A percentile compares a stretch with the other conserved stretches of the same genome.
Evolutionary conservation across 2,329 filamentous ascomycete species (phyloP).

Genomic region (Balansia obtecta): DNA sequence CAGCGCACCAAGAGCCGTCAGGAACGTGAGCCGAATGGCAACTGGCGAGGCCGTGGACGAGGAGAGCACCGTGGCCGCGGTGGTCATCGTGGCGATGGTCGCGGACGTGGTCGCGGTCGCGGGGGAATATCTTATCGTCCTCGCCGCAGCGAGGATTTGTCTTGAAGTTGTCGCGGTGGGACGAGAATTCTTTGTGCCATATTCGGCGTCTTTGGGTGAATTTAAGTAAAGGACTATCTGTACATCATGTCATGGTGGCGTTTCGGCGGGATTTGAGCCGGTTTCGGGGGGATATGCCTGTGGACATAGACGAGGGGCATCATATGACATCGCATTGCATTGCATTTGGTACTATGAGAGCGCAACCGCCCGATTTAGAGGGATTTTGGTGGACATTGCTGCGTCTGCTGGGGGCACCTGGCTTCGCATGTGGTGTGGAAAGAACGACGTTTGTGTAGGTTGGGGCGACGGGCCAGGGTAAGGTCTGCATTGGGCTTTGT

Average conservation of each 20-base stretch:
- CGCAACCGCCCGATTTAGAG: neutral
- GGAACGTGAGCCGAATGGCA: conserved; percentile 35
- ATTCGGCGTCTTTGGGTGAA: neutral
- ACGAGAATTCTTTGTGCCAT: neutral
- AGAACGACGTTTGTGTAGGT: neutral
- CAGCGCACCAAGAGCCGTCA: conserved; percentile 46
- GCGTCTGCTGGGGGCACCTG: neutral
- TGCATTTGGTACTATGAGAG: conserved; percentile 12
- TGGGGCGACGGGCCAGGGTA: neutral
- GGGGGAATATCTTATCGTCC: conserved; percentile 22
- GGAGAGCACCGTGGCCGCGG: conserved; percentile 40
- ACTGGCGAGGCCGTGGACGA: conserved; percentile 30
- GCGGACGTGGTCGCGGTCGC: conserved; percentile 28
- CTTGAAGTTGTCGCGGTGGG: neutral
- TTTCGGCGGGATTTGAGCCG: conserved; percentile 20
- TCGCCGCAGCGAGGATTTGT: conserved; percentile 27
- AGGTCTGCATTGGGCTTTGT: conserved; percentile 1
- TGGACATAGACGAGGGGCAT: neutral
- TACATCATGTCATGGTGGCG: conserved; percentile 29
- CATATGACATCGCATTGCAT: conserved; percentile 10
- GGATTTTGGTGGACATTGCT: neutral
- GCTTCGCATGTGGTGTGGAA: neutral
- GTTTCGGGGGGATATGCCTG: conserved; percentile 13
- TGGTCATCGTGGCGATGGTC: conserved; percentile 35
- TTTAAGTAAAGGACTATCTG: conserved; percentile 12